Evolutionary conservation across 805 yeast genomes (phyloP).

Genomic region (Candida wancherniae): DNA sequence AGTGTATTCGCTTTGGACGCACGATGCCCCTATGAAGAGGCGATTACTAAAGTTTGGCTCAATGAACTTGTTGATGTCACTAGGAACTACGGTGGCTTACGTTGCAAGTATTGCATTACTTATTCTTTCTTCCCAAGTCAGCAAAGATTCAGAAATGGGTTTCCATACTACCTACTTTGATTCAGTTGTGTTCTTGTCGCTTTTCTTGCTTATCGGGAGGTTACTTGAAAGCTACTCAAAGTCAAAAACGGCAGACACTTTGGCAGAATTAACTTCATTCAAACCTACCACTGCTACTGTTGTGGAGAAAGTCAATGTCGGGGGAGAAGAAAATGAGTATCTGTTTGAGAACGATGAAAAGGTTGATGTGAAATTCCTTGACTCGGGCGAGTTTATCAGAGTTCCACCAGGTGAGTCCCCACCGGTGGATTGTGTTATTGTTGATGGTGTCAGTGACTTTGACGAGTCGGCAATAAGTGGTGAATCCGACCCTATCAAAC

Average conservation of each 20-base stretch:
- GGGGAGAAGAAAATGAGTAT: slow-evolving; percentile 11
- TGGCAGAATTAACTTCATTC: slow-evolving; percentile 47
- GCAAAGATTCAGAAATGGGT: slow-evolving; percentile 26
- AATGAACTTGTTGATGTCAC: slow-evolving; percentile 66
- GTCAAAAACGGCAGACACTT: slow-evolving; percentile 61
- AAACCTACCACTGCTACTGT: slow-evolving; percentile 49
- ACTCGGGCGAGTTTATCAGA: slow-evolving; percentile 46
- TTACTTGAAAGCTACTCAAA: slow-evolving; percentile 64
- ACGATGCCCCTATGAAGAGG: slow-evolving; percentile 49
- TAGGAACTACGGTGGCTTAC: slow-evolving; percentile 72
- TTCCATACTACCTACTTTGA: slow-evolving; percentile 69
- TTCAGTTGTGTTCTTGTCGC: slow-evolving; percentile 70
- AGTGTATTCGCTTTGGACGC: slow-evolving; percentile 51
- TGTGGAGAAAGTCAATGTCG: slow-evolving; percentile 22
- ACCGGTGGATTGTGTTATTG: slow-evolving; percentile 51
- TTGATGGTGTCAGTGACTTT: slow-evolving; percentile 45
- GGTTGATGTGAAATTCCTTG: slow-evolving; percentile 42
- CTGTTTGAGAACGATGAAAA: slow-evolving; percentile 24
- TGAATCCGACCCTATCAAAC: slow-evolving; percentile 56
- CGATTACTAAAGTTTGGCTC: slow-evolving; percentile 69
- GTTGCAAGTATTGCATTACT: slow-evolving; percentile 60
- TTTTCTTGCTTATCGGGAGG: slow-evolving; percentile 68
- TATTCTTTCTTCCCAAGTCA: slow-evolving; percentile 37
- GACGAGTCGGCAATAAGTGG: slow-evolving; percentile 64
- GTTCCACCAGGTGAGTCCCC: slow-evolving; percentile 56